These are phyloP conservation scores for Capsicum pubescens DNA, from an alignment of 257 asterid genomes.

Conservation along the genomic window DNA sequence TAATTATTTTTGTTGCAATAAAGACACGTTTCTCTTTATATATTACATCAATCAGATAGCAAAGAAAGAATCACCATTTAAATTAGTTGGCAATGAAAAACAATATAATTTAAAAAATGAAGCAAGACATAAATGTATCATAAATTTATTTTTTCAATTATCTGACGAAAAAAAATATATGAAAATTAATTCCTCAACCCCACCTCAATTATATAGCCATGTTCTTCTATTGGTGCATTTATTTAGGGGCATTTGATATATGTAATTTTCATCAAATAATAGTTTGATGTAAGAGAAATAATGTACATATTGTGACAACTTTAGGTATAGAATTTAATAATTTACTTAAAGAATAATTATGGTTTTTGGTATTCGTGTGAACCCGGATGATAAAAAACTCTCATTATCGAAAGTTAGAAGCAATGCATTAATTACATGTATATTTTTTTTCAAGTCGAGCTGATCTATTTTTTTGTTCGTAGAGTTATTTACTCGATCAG, in stretches of 20 bases:
- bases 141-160: not conserved
- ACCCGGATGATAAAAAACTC: not conserved
- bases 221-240: not conserved
- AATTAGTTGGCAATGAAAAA: not conserved
- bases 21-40: too few relatives aligned
- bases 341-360: too few relatives aligned
- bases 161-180: not conserved
- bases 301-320: too few relatives aligned
- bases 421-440: not conserved
- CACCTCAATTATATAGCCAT: not conserved
- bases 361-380: too few relatives aligned
- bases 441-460: not conserved
- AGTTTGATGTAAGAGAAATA: too few relatives aligned
- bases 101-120: not conserved
- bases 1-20: too few relatives aligned
- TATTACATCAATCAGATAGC: too few relatives aligned
- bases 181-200: not conserved
- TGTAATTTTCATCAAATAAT: not conserved
- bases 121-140: not conserved
- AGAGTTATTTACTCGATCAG: not conserved
- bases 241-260: not conserved
- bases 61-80: not conserved
- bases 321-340: too few relatives aligned
- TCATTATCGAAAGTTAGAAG: not conserved
- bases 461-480: not conserved